Evolutionary conservation across 495 filamentous ascomycete genomes (phyloP).

Genomic region (Saxophila tyrrhenica): DNA sequence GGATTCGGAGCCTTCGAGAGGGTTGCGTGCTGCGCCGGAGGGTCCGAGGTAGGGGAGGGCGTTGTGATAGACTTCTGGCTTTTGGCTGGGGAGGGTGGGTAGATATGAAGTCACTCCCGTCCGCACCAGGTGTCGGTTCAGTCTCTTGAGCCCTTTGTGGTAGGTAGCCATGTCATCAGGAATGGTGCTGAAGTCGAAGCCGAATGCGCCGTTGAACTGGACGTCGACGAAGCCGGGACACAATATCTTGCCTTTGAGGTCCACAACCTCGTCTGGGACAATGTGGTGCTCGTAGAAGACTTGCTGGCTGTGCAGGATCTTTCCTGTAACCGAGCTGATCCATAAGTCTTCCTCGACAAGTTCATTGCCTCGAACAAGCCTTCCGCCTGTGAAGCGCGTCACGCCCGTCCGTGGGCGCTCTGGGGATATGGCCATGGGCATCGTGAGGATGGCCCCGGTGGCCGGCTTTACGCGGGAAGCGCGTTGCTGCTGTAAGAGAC

Average conservation of each 20-base stretch:
- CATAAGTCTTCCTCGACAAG: slow-evolving; percentile 65
- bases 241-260: slow-evolving; percentile 67
- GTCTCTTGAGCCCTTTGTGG: slow-evolving; percentile 48
- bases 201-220: slow-evolving; percentile 75
- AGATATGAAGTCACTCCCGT: slow-evolving; percentile 79
- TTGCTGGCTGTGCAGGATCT: slow-evolving; percentile 62
- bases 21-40: slow-evolving; percentile 39
- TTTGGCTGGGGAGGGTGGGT: slow-evolving; percentile 64
- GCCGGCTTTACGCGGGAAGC: no score
- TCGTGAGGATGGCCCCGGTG: no score
- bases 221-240: slow-evolving; percentile 76
- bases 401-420: slow-evolving; percentile 37
- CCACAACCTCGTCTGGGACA: slow-evolving; percentile 48
- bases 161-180: slow-evolving; percentile 51
- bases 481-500: no score
- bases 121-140: slow-evolving; percentile 56
- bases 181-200: slow-evolving; percentile 71
- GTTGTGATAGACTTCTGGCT: slow-evolving; percentile 55
- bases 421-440: slow-evolving; percentile 23
- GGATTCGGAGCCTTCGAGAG: slow-evolving; percentile 60
- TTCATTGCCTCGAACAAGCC: slow-evolving; percentile 48
- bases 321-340: slow-evolving; percentile 63
- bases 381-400: slow-evolving; percentile 76
- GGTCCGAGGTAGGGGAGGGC: slow-evolving; percentile 64
- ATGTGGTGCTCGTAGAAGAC: slow-evolving; percentile 60